Conservation (phyloP, 768 basidiomycete species). For the Phaffia australis region DNA sequence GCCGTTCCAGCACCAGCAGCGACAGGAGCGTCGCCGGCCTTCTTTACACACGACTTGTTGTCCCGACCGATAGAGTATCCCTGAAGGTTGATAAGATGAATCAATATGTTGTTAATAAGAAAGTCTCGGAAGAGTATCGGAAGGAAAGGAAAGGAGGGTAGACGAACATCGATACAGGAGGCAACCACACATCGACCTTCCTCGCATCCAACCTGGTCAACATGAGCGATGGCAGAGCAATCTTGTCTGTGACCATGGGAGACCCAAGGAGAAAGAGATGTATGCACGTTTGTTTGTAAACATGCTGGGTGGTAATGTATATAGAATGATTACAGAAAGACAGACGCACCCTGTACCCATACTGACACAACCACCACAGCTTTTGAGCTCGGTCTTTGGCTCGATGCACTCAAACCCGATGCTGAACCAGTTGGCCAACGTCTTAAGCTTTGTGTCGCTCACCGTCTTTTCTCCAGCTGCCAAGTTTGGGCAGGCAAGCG, state of each 20-base stretch:
- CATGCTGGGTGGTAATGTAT: background rate
- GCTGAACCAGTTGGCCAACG: constrained; percentile 38
- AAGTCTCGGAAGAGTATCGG: too few relatives aligned
- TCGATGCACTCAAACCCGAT: constrained; percentile 39
- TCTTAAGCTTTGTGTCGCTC: constrained; percentile 29
- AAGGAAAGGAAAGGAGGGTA: too few relatives aligned
- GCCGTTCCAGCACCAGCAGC: too few relatives aligned
- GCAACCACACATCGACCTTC: constrained; percentile 9
- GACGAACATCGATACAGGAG: constrained; percentile 3
- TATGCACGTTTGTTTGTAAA: constrained; percentile 7
- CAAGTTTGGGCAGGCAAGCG: constrained; percentile 34
- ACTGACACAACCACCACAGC: constrained; percentile 38
- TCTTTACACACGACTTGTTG: too few relatives aligned
- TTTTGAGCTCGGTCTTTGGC: constrained; percentile 35
- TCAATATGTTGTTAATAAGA: too few relatives aligned
- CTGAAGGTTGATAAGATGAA: too few relatives aligned
- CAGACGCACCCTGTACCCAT: constrained; percentile 35
- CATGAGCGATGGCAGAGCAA: constrained; percentile 21
- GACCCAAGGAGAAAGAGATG: background rate
- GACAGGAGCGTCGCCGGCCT: too few relatives aligned
- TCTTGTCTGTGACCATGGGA: background rate
- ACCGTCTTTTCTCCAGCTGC: constrained; percentile 23
- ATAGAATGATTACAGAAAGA: background rate
- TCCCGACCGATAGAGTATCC: too few relatives aligned
- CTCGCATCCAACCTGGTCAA: constrained; percentile 4